Base-by-base conservation (phyloP, 768 basidiomycete species). In the Russula ochroleuca region DNA sequence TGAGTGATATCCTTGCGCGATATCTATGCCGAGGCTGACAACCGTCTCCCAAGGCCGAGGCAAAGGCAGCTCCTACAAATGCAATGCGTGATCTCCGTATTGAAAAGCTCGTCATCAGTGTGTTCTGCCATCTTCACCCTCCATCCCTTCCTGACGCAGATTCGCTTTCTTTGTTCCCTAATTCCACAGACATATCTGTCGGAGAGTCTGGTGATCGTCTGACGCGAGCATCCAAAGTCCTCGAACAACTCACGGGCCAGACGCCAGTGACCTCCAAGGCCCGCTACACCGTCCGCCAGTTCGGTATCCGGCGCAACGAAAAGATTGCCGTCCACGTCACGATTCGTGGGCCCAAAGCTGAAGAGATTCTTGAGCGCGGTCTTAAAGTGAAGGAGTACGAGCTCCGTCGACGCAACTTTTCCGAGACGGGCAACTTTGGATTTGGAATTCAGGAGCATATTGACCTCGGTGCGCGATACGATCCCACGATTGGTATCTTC, bases 331-430 rank as follows among this genome's bases (percentile, higher is more conserved):
- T 92, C 51, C 83, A 60, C 41, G 59, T 60, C 50, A 60, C 59
- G 0, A 60, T 60, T 53, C 59, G 59, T 23, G 59, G 59, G 31
- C 59, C 59, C 4, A 60, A 60, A 23, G 59, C 59, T 7, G 59
- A 60, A 51, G 59, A 60, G 51, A 60, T 60, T 23, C 59, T 60
- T 1, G 59, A 60, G n/a, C 59, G 59, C 21, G 59, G 59, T 60
- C 59, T 99, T 77, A 99, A 98, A 79, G 97, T 98, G 73, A 99
- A 99, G 85, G 97, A 99, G 80, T 98, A 99, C 83, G 97, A 99
- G 81, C 80, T 99, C 77, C 85, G 87, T 74, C 91, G 93, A 78
- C 86, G 84, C 77, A 98, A 98, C 87, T 98, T 97, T 80, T 96
- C 93, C 69, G 93, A 93, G 78, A 97, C 94, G 64, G 96, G 96